Conservation (phyloP, 192 early-diverging fungal species). For the Pilaira anomala region DNA sequence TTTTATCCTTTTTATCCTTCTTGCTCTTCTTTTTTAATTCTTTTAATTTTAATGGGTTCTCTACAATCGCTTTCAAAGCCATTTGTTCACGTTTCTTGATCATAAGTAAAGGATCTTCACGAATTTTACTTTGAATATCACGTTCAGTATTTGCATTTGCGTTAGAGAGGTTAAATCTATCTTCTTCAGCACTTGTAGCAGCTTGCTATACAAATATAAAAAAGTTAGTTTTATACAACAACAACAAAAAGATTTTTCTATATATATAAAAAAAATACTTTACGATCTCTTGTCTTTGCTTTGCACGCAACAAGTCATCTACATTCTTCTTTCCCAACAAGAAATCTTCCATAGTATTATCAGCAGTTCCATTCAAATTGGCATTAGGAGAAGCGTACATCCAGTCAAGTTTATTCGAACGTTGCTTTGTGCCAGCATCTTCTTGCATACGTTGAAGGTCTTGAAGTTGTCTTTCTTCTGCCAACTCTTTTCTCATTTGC, state of each 20-base stretch:
- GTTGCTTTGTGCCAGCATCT: constrained; percentile 49
- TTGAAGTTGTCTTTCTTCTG: constrained; percentile 85
- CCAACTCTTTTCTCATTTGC: constrained; percentile 85
- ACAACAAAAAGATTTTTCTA: constrained; percentile 9
- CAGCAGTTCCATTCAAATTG: constrained; percentile 23
- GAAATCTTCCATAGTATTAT: constrained; percentile 81
- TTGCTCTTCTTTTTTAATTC: constrained; percentile 46
- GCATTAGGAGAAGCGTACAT: constrained; percentile 84
- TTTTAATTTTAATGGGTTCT: constrained; percentile 68
- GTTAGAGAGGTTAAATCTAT: constrained; percentile 49
- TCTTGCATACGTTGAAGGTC: constrained; percentile 82
- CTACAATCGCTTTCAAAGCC: constrained; percentile 68
- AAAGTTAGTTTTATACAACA: constrained; percentile 14
- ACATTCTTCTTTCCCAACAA: constrained; percentile 87
- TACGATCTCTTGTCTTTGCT: constrained; percentile 38
- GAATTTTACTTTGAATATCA: constrained; percentile 79
- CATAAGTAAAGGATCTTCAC: constrained; percentile 89
- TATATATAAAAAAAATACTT: background rate
- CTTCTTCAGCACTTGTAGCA: constrained; percentile 24
- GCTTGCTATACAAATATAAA: background rate
- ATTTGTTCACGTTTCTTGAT: constrained; percentile 88
- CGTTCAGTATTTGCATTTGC: constrained; percentile 75
- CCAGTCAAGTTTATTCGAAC: constrained; percentile 87
- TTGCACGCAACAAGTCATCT: constrained; percentile 54
- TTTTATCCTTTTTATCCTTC: constrained; percentile 48